phyloP scores from a whole-genome alignment of 2,329 filamentous ascomycete species.

The Fusarium irregulare region DNA sequence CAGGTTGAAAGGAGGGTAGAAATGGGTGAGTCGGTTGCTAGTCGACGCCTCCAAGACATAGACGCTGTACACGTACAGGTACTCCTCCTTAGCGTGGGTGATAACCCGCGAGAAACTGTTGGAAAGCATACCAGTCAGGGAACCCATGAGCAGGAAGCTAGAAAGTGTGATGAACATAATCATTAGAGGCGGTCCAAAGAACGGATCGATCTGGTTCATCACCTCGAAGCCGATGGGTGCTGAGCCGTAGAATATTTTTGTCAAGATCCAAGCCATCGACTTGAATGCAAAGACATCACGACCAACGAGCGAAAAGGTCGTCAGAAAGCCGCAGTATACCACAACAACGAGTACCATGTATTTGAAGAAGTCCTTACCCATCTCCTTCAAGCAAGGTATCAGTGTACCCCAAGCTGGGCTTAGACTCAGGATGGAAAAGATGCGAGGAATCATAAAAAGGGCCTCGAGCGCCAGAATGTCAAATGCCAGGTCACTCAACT shows the following conservation, averaged over 20 bases:
- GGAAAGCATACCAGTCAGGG: slow-evolving; percentile 80
- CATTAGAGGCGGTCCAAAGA: slow-evolving; percentile 71
- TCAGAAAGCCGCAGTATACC: slow-evolving; percentile 88
- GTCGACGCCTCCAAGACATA: slow-evolving; percentile 75
- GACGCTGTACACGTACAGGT: slow-evolving; percentile 78
- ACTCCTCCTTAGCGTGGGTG: slow-evolving; percentile 76
- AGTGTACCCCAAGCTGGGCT: slow-evolving; percentile 91
- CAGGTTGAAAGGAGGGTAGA: slow-evolving; percentile 79
- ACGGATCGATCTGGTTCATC: slow-evolving; percentile 68
- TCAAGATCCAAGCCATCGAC: slow-evolving; percentile 80
- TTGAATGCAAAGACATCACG: slow-evolving; percentile 72
- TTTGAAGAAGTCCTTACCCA: slow-evolving; percentile 92
- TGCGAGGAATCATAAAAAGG: slow-evolving; percentile 87
- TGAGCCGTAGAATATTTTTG: slow-evolving; percentile 84
- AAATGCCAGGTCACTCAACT: slow-evolving; percentile 82
- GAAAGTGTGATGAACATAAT: slow-evolving; percentile 81
- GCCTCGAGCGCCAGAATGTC: slow-evolving; percentile 91
- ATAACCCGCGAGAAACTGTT: slow-evolving; percentile 78
- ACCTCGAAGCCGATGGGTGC: slow-evolving; percentile 79
- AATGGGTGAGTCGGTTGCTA: slow-evolving; percentile 75
- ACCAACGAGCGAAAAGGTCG: slow-evolving; percentile 84
- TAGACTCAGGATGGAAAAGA: slow-evolving; percentile 87
- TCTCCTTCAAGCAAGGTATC: slow-evolving; percentile 91
- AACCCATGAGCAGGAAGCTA: slow-evolving; percentile 82
- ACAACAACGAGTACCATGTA: slow-evolving; percentile 84